Percentiles rank a stretch among this genome's conserved stretches.
Conservation (phyloP, 2,329 filamentous ascomycete species). For the Helicocarpus griseus region DNA sequence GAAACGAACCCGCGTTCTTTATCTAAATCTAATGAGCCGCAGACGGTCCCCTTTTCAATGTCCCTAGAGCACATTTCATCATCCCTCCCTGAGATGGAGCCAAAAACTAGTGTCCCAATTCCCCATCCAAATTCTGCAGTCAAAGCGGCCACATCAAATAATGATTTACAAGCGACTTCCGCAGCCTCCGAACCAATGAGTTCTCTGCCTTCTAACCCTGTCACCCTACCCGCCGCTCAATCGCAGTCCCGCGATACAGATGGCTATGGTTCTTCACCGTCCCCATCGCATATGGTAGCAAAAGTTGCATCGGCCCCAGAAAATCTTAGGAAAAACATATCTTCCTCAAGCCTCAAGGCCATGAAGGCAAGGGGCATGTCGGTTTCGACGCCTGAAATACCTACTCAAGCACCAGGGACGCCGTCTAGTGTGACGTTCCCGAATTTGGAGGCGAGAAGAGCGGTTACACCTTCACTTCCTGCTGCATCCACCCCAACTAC, state of each 20-base stretch:
- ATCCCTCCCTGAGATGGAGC: conserved; percentile 23
- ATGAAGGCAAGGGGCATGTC: conserved; percentile 68
- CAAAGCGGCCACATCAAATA: not conserved
- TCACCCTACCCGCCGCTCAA: conserved; percentile 13
- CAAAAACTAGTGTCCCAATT: conserved; percentile 13
- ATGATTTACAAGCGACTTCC: not conserved
- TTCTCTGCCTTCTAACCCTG: not conserved
- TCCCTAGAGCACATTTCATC: conserved; percentile 17
- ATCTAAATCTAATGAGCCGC: conserved; percentile 16
- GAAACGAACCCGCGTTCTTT: conserved; percentile 50
- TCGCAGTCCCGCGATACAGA: conserved; percentile 36
- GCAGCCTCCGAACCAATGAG: not conserved
- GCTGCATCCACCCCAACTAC: conserved; percentile 59
- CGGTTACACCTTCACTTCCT: conserved; percentile 45
- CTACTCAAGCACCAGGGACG: conserved; percentile 62
- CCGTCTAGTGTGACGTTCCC: conserved; percentile 61
- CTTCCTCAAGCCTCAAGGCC: conserved; percentile 60
- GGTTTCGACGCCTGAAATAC: conserved; percentile 47
- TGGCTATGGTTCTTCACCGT: conserved; percentile 22
- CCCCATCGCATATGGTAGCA: conserved; percentile 25
- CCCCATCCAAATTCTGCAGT: conserved; percentile 4
- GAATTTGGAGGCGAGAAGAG: conserved; percentile 36
- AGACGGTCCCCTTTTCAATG: conserved; percentile 20
- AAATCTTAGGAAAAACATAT: conserved; percentile 56
- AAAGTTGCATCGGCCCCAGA: conserved; percentile 33